These are phyloP conservation scores for Phytophthora niederhauseri DNA, from an alignment of 352 stramenopile genomes.

Conservation along the genomic window DNA sequence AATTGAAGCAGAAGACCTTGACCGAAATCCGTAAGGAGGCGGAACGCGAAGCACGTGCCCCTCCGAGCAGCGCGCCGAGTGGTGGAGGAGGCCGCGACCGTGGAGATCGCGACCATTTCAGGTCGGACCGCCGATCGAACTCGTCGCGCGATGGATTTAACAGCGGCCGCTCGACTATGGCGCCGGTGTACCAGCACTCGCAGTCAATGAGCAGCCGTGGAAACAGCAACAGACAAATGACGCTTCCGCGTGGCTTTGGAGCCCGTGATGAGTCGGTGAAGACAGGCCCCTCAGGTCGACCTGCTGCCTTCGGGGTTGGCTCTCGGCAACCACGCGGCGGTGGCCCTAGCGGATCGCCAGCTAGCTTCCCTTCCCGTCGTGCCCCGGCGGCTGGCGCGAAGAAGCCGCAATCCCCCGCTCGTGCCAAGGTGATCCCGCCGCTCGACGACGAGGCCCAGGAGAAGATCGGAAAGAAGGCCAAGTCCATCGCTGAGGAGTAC, in stretches of 20 bases:
- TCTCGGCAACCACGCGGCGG: conserved; percentile 26
- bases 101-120: conserved; percentile 42
- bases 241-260: conserved; percentile 50
- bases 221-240: conserved; percentile 48
- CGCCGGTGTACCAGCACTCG: conserved; percentile 55
- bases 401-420: conserved; percentile 42
- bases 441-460: conserved; percentile 67
- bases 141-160: conserved; percentile 70
- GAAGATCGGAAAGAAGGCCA: conserved; percentile 79
- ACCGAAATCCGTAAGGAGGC: conserved; percentile 96
- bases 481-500: conserved; percentile 81
- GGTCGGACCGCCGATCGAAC: conserved; percentile 53
- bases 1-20: conserved; percentile 95
- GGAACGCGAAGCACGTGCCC: conserved; percentile 79
- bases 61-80: conserved; percentile 55
- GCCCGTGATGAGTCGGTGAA: conserved; percentile 67
- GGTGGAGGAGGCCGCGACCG: conserved; percentile 40
- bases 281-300: conserved; percentile 59
- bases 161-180: conserved; percentile 55
- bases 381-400: conserved; percentile 25
- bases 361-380: conserved; percentile 37
- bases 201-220: conserved; percentile 57
- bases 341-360: conserved; percentile 34
- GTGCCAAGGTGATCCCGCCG: conserved; percentile 37
- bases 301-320: conserved; percentile 48